Conservation (phyloP, 192 early-diverging fungal genomes). For the Chytriomyces confervae region DNA sequence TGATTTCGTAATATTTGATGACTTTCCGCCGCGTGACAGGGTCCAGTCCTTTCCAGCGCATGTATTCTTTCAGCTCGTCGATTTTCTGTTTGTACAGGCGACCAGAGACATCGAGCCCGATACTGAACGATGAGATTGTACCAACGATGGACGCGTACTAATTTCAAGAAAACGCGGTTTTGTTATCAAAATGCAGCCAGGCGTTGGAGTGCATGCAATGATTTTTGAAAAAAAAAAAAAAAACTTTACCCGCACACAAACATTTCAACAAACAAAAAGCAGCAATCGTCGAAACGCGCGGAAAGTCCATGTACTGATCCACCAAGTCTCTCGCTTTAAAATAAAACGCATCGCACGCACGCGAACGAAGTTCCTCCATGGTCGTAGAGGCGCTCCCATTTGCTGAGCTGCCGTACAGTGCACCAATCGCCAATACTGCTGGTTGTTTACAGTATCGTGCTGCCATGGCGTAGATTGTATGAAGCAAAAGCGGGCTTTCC, state of each 20-base stretch:
- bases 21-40: conserved; percentile 31
- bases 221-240: too few species aligned
- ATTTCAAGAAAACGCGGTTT: too few species aligned
- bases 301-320: conserved; percentile 51
- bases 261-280: conserved; percentile 44
- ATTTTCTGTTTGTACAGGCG: conserved; percentile 41
- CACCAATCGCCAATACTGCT: conserved; percentile 17
- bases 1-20: conserved; percentile 36
- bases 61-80: conserved; percentile 45
- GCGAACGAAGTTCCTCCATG: conserved; percentile 2
- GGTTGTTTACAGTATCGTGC: conserved; percentile 50
- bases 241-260: conserved; percentile 48
- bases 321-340: conserved; percentile 48
- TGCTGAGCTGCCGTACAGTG: not conserved
- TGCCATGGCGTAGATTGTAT: conserved; percentile 53
- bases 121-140: conserved; percentile 54
- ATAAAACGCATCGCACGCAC: conserved; percentile 48
- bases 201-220: conserved; percentile 4
- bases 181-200: not conserved
- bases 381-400: not conserved
- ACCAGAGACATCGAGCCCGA: conserved; percentile 55
- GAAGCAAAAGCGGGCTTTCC: conserved; percentile 45
- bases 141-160: conserved; percentile 53
- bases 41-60: conserved; percentile 26
- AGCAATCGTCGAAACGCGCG: conserved; percentile 39